phyloP scores from a whole-genome alignment of 176 grass and related monocot species.

The Avena sativa region DNA sequence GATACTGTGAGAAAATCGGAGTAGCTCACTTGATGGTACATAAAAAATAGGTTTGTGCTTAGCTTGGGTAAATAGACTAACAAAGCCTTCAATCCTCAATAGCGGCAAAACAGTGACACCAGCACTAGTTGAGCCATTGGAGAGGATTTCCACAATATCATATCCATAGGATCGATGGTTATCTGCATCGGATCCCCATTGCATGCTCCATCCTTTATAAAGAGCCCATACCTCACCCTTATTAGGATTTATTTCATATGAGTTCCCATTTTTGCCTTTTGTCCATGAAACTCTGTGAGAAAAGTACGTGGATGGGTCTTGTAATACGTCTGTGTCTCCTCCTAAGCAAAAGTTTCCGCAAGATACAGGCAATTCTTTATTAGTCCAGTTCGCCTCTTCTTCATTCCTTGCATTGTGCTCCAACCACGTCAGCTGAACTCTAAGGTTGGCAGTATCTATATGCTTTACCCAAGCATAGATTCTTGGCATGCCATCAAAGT shows the following conservation, averaged over 20 bases:
- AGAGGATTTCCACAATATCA: constrained; percentile 72
- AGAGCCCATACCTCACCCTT: constrained; percentile 92
- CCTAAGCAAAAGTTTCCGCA: constrained; percentile 71
- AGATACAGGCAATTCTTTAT: constrained; percentile 73
- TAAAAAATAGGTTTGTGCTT: constrained; percentile 45
- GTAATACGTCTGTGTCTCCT: constrained; percentile 42
- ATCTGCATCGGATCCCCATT: constrained; percentile 73
- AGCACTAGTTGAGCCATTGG: constrained; percentile 50
- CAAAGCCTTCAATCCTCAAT: constrained; percentile 75
- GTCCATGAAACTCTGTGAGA: constrained; percentile 71
- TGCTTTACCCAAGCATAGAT: constrained; percentile 75
- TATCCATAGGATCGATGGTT: constrained; percentile 52
- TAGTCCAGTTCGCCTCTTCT: constrained; percentile 57
- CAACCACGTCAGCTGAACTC: constrained; percentile 70
- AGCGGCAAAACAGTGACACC: constrained; percentile 61
- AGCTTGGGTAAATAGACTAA: constrained; percentile 72
- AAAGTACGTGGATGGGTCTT: constrained; percentile 59
- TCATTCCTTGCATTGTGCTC: constrained; percentile 50
- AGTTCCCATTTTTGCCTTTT: constrained; percentile 63
- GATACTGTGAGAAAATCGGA: constrained; percentile 84
- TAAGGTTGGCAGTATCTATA: constrained; percentile 55
- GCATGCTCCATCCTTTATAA: constrained; percentile 80
- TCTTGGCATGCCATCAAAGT: constrained; percentile 87
- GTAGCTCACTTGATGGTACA: constrained; percentile 66
- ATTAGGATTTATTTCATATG: constrained; percentile 71